Conservation (phyloP, 371 early-diverging fungal genomes). For the Smittium culicis region DNA sequence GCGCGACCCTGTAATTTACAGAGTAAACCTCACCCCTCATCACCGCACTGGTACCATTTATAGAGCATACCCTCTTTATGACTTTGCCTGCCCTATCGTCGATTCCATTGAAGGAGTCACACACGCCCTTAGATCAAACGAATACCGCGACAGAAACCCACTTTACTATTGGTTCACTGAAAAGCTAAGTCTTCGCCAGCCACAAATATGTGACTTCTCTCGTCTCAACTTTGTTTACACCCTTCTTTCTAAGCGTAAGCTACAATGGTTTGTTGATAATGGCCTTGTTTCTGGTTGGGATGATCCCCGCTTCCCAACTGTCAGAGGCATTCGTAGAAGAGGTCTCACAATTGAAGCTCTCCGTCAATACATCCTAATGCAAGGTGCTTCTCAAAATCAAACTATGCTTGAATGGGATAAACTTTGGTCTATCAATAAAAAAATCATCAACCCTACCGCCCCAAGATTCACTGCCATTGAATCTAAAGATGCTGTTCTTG, state of each 20-base stretch:
- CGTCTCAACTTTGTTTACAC: slow-evolving; percentile 99
- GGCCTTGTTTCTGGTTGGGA: slow-evolving; percentile 95
- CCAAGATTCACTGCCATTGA: slow-evolving; percentile 83
- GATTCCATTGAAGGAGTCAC: slow-evolving; percentile 98
- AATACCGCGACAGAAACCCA: slow-evolving; percentile 98
- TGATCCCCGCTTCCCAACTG: slow-evolving; percentile 99
- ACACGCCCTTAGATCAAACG: slow-evolving; percentile 96
- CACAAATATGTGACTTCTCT: slow-evolving; percentile 86
- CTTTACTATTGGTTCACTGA: slow-evolving; percentile 98
- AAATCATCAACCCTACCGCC: slow-evolving; percentile 90
- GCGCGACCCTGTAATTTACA: slow-evolving; percentile 98
- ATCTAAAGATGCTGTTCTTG: slow-evolving; percentile 42
- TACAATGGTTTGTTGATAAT: slow-evolving; percentile 94
- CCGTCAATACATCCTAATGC: slow-evolving; percentile 95
- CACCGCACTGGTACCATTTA: slow-evolving; percentile 82
- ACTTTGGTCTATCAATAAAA: slow-evolving; percentile 98
- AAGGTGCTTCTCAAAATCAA: slow-evolving; percentile 96
- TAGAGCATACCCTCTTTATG: slow-evolving; percentile 99
- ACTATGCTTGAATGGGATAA: slow-evolving; percentile 98
- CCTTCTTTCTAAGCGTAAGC: slow-evolving; percentile 97
- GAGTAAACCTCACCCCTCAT: slow-evolving; percentile 90
- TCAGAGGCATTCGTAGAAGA: slow-evolving; percentile 95
- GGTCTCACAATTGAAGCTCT: slow-evolving; percentile 98
- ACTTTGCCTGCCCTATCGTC: slow-evolving; percentile 98
- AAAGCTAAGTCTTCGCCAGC: slow-evolving; percentile 70